A percentile compares a stretch with the other conserved stretches of the same genome.
These are phyloP conservation scores for Neurospora sp. DNA, from an alignment of 495 filamentous ascomycete species.

Conservation along the genomic window DNA sequence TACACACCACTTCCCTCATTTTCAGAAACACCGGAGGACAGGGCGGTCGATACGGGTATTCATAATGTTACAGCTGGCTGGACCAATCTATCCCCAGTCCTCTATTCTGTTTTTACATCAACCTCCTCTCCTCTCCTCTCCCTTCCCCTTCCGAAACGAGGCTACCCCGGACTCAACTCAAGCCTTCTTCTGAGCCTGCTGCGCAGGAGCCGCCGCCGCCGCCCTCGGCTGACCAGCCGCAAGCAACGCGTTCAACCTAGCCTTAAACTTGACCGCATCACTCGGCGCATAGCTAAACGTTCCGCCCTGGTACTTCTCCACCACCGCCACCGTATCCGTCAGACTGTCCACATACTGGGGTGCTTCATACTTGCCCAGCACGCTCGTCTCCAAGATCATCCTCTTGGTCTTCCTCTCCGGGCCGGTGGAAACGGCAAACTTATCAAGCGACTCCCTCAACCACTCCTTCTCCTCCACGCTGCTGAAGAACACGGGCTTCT, in stretches of 20 bases:
- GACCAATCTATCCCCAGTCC: neutral
- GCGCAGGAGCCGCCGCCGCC: neutral
- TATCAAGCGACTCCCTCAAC: constrained; percentile 17
- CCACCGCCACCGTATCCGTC: constrained; percentile 19
- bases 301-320: constrained; percentile 25
- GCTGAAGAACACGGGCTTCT: constrained; percentile 24
- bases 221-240: constrained; percentile 6
- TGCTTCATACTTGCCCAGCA: constrained; percentile 32
- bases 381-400: constrained; percentile 26
- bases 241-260: constrained; percentile 17
- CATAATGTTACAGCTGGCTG: neutral
- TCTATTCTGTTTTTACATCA: neutral
- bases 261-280: constrained; percentile 13
- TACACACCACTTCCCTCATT: neutral
- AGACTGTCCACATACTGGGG: constrained; percentile 16
- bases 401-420: constrained; percentile 21
- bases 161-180: neutral
- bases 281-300: constrained; percentile 13
- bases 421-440: constrained; percentile 3
- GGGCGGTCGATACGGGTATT: neutral
- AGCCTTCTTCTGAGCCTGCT: constrained; percentile 7
- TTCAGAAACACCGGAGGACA: no score
- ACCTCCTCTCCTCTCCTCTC: neutral
- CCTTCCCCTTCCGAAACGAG: neutral
- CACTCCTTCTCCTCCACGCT: constrained; percentile 23